Evolutionary conservation across 78 protist species (phyloP).

Genomic region (Tieghemostelium lacteum): DNA sequence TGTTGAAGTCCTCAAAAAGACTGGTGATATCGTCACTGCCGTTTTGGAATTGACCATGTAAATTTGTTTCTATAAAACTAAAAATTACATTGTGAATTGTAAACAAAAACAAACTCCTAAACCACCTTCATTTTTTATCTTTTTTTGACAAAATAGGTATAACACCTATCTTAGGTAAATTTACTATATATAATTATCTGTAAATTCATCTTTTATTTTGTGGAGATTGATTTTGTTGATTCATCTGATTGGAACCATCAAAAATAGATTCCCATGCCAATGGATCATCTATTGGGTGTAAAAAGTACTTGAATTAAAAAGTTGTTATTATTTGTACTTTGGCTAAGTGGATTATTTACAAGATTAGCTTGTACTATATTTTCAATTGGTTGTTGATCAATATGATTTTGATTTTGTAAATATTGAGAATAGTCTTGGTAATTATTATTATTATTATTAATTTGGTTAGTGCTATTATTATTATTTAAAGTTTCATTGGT

Average conservation of each 20-base stretch:
- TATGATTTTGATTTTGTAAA: background rate
- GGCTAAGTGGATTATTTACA: too few relatives aligned
- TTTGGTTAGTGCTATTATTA: background rate
- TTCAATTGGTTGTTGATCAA: background rate
- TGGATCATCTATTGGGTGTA: background rate
- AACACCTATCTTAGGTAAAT: too few relatives aligned
- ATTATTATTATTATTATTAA: too few relatives aligned
- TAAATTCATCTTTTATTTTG: too few relatives aligned
- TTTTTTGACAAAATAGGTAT: too few relatives aligned
- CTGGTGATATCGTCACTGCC: conserved; percentile 96
- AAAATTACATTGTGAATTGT: background rate
- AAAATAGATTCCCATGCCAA: background rate
- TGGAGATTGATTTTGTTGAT: background rate
- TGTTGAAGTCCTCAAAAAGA: conserved; percentile 88
- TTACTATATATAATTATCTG: too few relatives aligned
- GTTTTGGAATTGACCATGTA: conserved; percentile 85
- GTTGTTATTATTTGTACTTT: too few relatives aligned
- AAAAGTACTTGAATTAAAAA: too few relatives aligned
- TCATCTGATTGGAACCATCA: background rate
- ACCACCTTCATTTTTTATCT: background rate
- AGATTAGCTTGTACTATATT: background rate
- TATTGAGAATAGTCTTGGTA: background rate
- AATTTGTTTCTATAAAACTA: conserved; percentile 1
- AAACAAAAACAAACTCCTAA: background rate
- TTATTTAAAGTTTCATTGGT: background rate